Evolutionary conservation across 2,329 filamentous ascomycete genomes (phyloP).

Genomic region (Alternaria panax): DNA sequence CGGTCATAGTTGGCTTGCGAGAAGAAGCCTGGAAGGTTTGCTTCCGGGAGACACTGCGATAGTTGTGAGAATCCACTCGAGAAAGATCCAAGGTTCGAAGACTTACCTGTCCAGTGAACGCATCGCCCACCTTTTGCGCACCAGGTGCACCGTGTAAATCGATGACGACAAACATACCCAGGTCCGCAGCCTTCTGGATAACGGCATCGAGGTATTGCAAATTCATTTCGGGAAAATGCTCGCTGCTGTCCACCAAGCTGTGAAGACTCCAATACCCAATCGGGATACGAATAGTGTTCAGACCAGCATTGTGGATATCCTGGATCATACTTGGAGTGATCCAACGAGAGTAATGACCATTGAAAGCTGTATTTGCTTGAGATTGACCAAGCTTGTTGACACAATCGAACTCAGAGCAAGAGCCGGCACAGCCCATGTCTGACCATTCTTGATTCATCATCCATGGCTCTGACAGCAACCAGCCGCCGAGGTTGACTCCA

Average conservation of each 20-base stretch:
- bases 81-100: neutral
- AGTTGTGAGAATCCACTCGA: neutral
- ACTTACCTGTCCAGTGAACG: conserved; percentile 57
- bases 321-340: conserved; percentile 59
- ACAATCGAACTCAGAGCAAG: conserved; percentile 63
- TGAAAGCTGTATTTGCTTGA: conserved; percentile 57
- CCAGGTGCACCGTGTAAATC: conserved; percentile 62
- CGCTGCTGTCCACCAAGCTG: conserved; percentile 57
- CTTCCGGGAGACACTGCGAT: conserved; percentile 27
- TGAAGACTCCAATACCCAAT: conserved; percentile 65
- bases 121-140: conserved; percentile 56
- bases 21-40: conserved; percentile 61
- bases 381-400: conserved; percentile 58
- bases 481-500: conserved; percentile 63
- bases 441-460: conserved; percentile 58
- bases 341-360: conserved; percentile 60
- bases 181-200: conserved; percentile 58
- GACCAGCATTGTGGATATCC: conserved; percentile 57
- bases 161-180: conserved; percentile 62
- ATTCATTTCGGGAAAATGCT: conserved; percentile 61
- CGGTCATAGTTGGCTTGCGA: conserved; percentile 64
- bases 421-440: conserved; percentile 56
- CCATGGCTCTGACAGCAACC: conserved; percentile 65
- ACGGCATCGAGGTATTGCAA: conserved; percentile 58
- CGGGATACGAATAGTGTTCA: conserved; percentile 64